Evolutionary conservation across 805 yeast genomes (phyloP).

Genomic region (Candida takata): DNA sequence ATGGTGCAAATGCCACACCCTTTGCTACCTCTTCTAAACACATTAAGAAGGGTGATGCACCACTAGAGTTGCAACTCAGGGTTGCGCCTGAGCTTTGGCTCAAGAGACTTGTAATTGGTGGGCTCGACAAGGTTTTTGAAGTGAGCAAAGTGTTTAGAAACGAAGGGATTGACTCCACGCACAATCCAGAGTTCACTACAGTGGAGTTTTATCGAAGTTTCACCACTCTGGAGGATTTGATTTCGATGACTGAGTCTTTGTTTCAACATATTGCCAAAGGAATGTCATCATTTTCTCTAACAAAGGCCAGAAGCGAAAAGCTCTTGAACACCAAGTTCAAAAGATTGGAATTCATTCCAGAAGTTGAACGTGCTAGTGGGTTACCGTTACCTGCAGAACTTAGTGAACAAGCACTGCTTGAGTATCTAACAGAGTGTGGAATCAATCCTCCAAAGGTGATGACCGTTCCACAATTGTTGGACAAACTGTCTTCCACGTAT

Average conservation of each 20-base stretch:
- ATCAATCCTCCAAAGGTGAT: slow-evolving; percentile 29
- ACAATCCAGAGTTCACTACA: slow-evolving; percentile 89
- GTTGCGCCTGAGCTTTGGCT: slow-evolving; percentile 97
- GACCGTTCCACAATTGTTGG: slow-evolving; percentile 57
- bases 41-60: slow-evolving; percentile 22
- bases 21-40: slow-evolving; percentile 48
- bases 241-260: slow-evolving; percentile 54
- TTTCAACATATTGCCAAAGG: slow-evolving; percentile 34
- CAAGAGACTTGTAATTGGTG: slow-evolving; percentile 73
- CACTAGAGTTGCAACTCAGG: slow-evolving; percentile 48
- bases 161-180: slow-evolving; percentile 89
- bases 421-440: slow-evolving; percentile 27
- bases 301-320: slow-evolving; percentile 5
- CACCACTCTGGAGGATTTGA: slow-evolving; percentile 58
- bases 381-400: slow-evolving; percentile 38
- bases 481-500: slow-evolving; percentile 50
- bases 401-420: slow-evolving; percentile 32
- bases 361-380: slow-evolving; percentile 50
- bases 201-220: slow-evolving; percentile 84
- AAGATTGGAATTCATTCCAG: slow-evolving; percentile 59
- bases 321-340: slow-evolving; percentile 23
- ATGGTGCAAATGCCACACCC: slow-evolving; percentile 93
- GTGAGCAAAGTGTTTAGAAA: slow-evolving; percentile 82
- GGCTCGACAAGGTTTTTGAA: slow-evolving; percentile 82
- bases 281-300: slow-evolving; percentile 17